Conservation (phyloP, 1,284 basidiomycete species). For the Irpex lacteus region DNA sequence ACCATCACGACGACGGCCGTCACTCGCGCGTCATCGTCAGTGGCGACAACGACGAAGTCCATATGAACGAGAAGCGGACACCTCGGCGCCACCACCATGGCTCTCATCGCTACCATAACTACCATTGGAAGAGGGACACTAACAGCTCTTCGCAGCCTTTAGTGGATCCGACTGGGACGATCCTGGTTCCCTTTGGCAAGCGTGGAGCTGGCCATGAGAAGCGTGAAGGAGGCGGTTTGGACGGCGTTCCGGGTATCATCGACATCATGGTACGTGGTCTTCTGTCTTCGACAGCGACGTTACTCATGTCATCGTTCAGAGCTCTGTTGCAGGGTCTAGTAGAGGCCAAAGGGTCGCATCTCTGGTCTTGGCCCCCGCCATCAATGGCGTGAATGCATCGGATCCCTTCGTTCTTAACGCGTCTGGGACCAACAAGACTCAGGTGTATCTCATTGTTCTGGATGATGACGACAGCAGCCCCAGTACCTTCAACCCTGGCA, state of each 20-base stretch:
- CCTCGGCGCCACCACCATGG: constrained; percentile 14
- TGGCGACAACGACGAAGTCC: constrained; percentile 25
- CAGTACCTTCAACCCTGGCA: constrained; percentile 9
- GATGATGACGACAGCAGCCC: constrained; percentile 5
- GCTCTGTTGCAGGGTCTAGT: constrained; percentile 26
- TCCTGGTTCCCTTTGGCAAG: background rate
- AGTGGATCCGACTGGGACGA: background rate
- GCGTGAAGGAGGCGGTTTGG: constrained; percentile 4
- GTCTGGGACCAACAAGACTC: constrained; percentile 49
- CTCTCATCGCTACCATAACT: constrained; percentile 15
- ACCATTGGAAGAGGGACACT: constrained; percentile 11
- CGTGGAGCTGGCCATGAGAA: background rate
- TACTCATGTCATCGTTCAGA: constrained; percentile 20
- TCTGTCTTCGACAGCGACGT: background rate
- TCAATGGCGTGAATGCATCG: constrained; percentile 23
- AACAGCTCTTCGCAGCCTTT: background rate
- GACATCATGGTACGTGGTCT: constrained; percentile 43
- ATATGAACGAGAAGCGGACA: constrained; percentile 14
- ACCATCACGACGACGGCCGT: constrained; percentile 19
- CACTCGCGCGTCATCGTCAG: constrained; percentile 21
- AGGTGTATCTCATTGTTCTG: constrained; percentile 44
- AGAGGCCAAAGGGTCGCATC: constrained; percentile 41
- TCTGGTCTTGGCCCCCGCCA: constrained; percentile 38
- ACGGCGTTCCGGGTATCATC: constrained; percentile 41
- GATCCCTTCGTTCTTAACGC: constrained; percentile 51